Evolutionary conservation across 1,284 basidiomycete species (phyloP).

Genomic region (Trametes versicolor): DNA sequence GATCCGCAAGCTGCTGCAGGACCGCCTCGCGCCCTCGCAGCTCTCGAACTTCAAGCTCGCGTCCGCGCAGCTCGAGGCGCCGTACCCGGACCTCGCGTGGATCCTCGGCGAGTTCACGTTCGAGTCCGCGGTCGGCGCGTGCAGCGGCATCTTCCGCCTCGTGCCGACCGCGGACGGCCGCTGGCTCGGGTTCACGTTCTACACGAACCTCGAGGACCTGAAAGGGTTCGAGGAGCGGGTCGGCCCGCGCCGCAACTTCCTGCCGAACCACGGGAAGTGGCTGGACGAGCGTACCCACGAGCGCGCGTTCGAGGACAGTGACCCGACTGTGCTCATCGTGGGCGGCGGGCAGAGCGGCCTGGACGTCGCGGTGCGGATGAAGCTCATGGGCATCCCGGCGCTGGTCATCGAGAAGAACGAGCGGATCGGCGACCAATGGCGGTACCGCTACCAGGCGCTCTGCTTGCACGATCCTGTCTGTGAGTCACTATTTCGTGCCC

Average conservation of each 20-base stretch:
- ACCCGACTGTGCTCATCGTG: slow-evolving; percentile 62
- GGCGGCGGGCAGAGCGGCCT: slow-evolving; percentile 77
- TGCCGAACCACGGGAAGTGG: slow-evolving; percentile 55
- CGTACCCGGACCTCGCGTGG: slow-evolving; percentile 67
- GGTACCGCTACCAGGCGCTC: slow-evolving; percentile 65
- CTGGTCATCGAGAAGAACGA: slow-evolving; percentile 64
- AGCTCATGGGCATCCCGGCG: slow-evolving; percentile 59
- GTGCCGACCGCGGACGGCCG: slow-evolving; percentile 56
- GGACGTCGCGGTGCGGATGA: slow-evolving; percentile 66
- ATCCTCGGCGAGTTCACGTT: slow-evolving; percentile 67
- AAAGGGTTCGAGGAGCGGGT: slow-evolving; percentile 58
- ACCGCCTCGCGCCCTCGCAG: slow-evolving; percentile 51
- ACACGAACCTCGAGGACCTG: slow-evolving; percentile 67
- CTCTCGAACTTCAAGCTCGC: slow-evolving; percentile 52
- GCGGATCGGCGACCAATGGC: slow-evolving; percentile 68
- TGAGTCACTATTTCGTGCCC: slow-evolving; percentile 45
- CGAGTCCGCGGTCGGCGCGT: slow-evolving; percentile 58
- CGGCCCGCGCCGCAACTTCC: slow-evolving; percentile 49
- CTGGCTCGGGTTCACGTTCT: slow-evolving; percentile 69
- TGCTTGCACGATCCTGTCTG: slow-evolving; percentile 74
- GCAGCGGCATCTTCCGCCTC: slow-evolving; percentile 62
- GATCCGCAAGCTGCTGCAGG: slow-evolving; percentile 56
- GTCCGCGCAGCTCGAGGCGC: slow-evolving; percentile 47
- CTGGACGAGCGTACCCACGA: slow-evolving; percentile 51
- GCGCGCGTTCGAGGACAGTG: slow-evolving; percentile 48